A percentile compares a stretch with the other conserved stretches of the same genome.
Evolutionary conservation across 495 filamentous ascomycete species (phyloP).

Genomic region (Opeltia flavorubescens): DNA sequence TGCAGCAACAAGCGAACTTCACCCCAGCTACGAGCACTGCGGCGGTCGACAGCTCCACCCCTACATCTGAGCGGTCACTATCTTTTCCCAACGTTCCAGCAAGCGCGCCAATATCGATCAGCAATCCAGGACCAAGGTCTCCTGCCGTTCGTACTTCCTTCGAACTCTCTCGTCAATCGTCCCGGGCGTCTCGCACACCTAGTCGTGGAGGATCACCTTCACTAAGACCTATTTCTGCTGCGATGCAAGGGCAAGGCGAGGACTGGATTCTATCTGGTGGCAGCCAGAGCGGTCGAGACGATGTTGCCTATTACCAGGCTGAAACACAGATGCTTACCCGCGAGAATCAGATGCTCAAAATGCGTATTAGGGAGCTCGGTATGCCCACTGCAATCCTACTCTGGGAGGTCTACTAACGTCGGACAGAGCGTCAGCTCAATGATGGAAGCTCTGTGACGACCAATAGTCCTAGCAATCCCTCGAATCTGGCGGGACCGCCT

Average conservation of each 20-base stretch:
- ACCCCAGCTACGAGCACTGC: slow-evolving; percentile 31
- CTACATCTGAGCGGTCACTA: slow-evolving; percentile 48
- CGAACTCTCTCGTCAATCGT: slow-evolving; percentile 39
- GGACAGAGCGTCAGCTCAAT: slow-evolving; percentile 11
- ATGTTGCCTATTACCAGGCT: slow-evolving; percentile 79
- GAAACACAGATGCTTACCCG: slow-evolving; percentile 75
- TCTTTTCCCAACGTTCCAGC: slow-evolving; percentile 31
- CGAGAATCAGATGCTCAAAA: slow-evolving; percentile 87
- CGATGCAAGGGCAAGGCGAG: slow-evolving; percentile 14
- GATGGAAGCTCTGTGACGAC: slow-evolving; percentile 8
- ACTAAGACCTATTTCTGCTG: slow-evolving; percentile 18
- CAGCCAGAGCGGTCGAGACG: slow-evolving; percentile 47
- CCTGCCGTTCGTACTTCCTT: slow-evolving; percentile 41
- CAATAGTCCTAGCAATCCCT: slow-evolving; percentile 10
- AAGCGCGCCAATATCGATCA: slow-evolving; percentile 19
- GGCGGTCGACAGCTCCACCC: slow-evolving; percentile 53
- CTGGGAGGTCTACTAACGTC: background rate
- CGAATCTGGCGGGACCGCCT: slow-evolving; percentile 10
- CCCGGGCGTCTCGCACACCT: slow-evolving; percentile 21
- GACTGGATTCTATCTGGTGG: slow-evolving; percentile 17
- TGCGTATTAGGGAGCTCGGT: slow-evolving; percentile 69
- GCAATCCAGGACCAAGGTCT: slow-evolving; percentile 32
- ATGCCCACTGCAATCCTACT: background rate
- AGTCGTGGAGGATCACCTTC: slow-evolving; percentile 25
- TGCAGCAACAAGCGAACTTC: slow-evolving; percentile 21